A percentile compares a stretch with the other conserved stretches of the same genome.
These are phyloP conservation scores for Aspergillus sp. DNA, from an alignment of 2,329 filamentous ascomycete species.

Conservation along the genomic window DNA sequence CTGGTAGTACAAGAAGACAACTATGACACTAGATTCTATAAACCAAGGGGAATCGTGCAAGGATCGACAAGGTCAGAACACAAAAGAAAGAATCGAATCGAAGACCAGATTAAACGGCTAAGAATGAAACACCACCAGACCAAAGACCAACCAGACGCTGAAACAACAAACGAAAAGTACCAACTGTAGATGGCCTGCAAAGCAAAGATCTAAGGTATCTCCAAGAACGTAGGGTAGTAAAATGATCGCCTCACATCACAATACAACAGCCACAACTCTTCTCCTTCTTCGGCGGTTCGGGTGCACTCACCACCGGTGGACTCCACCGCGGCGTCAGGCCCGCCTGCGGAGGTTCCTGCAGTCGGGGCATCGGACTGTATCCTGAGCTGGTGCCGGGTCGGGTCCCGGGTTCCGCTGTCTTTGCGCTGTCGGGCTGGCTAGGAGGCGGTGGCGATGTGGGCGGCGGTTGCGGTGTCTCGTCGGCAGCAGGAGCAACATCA, in stretches of 20 bases:
- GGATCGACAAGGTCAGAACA: slow-evolving; percentile 6
- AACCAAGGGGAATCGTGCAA: slow-evolving; percentile 7
- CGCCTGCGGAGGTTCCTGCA: slow-evolving; percentile 38
- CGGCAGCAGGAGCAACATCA: slow-evolving; percentile 2
- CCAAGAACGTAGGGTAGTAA: not conserved
- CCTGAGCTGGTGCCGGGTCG: slow-evolving; percentile 45
- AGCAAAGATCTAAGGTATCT: slow-evolving; percentile 6
- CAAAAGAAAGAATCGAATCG: not conserved
- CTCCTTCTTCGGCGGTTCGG: slow-evolving; percentile 50
- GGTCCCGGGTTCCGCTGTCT: slow-evolving; percentile 30
- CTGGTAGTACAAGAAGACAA: no score
- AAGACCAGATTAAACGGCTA: not conserved
- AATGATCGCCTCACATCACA: slow-evolving; percentile 60
- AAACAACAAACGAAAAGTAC: not conserved
- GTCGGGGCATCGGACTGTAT: slow-evolving; percentile 51
- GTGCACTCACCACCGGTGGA: slow-evolving; percentile 50
- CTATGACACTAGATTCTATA: no score
- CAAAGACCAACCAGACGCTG: not conserved
- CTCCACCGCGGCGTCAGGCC: slow-evolving; percentile 39
- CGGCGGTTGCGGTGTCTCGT: slow-evolving; percentile 6
- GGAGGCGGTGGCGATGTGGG: slow-evolving; percentile 11
- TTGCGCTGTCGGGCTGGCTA: slow-evolving; percentile 10
- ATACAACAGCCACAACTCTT: slow-evolving; percentile 69
- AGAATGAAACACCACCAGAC: slow-evolving; percentile 1
- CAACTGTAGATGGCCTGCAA: not conserved